Base-by-base conservation (phyloP, 305 asterid species). In the Fraxinus dipetala region DNA sequence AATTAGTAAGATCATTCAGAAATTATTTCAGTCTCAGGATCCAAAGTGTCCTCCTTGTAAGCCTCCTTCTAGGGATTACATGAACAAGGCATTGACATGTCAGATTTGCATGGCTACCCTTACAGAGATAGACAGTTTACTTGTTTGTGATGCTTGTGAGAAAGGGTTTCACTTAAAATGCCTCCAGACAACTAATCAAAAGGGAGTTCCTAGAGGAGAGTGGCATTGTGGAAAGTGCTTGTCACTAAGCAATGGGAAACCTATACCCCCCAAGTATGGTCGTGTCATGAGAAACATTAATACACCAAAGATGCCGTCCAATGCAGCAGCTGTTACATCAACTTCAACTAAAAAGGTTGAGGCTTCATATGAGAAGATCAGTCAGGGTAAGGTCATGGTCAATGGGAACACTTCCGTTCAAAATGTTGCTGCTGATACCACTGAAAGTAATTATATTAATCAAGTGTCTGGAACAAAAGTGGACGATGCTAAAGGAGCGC, bases 151-250 rank as follows among this genome's bases (percentile, higher is more conserved):
- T 91, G 93, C 95, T 82, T 96, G 99, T 85, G 99, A 96, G 78
- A 95, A 95, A 83, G 98, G 97, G 7, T 92, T 89, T 88, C 99
- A 96, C 92, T 81, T 93, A 86, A 95, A 93, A 90, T 96, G 99
- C 88, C 95, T 96, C 77, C 97, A 89, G 78, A 79, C 85, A 30
- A 85, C 88, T 80, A 87, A 83, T 81, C 90, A 88, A 81, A 93
- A 89, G 84, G 94, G 92, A 81, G 84, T 92, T 77, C 93, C 94
- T 45, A 90, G 92, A 87, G 96, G 92, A 67, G 99, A 96, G 85
- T 96, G 99, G 99, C 98, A 95, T 78, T 96, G 99, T 90, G 91
- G 86, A 75, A 95, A 87, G 90, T 96, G 99, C 88, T 91, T 96
- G 90, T 85, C 94, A 56, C 32, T 90, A 81, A 91, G 97, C 85